Evolutionary conservation across 805 yeast species (phyloP), one percentile per base, ranked within the genome.

Genomic region (Schizosaccharomyces osmophilus): DNA sequence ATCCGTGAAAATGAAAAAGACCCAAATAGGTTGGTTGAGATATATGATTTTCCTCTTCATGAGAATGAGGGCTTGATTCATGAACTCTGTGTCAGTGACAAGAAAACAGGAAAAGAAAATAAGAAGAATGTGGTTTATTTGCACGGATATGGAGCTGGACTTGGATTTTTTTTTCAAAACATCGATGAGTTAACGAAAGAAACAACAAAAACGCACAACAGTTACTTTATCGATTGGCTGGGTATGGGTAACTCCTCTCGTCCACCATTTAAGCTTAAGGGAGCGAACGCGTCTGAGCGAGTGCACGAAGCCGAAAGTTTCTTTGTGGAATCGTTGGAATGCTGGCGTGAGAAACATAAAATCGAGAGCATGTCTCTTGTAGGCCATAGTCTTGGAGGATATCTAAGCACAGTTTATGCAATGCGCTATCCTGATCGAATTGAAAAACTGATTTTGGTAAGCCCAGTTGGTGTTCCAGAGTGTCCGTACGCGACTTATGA

Each of bases 311-410:
- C 83, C 11, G 88, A 83, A 66, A 68, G 71, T 22, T 82, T 82
- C 78, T 84, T 84, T 67, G 79, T 80, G 61, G 81, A 82, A 59
- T 78, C 90, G 0, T 73, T 84, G 55, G 78, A 78, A 59, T 73
- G 72, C 26, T 87, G 95, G 95, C 73, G 85, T 61, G 62, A 64
- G 1, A 69, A 72, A 57, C 72, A 83, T 60, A 77, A 78, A 5
- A 73, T 79, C 29, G 73, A 75, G 26, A 76, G 77, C 62, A 81
- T 80, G 63, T 72, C 83, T 61, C 77, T 80, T 55, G 79, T 82
- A 70, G 94, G 95, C 1, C 98, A 90, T 72, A 88, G 96, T 0
- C 77, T 93, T 79, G 98, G 98, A 4, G 96, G 95, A 0, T 90
- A 89, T 68, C 67, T 90, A 26, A 79, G 84, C 69, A 78, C 83